Conservation (phyloP, 2,329 filamentous ascomycete species). For the Scedosporium apiospermum region DNA sequence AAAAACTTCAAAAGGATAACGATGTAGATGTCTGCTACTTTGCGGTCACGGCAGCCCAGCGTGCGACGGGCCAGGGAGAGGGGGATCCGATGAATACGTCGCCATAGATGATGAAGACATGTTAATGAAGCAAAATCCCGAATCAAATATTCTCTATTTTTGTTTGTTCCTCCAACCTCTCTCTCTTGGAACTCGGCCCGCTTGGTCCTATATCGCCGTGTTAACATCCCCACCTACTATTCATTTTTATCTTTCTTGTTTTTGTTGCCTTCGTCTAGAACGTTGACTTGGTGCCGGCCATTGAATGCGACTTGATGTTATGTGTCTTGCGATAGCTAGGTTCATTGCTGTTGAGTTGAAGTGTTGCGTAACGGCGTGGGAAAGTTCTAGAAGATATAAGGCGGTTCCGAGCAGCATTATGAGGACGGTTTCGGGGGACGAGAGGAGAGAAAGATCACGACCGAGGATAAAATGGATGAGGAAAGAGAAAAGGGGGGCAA, state of each 20-base stretch:
- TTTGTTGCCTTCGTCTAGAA: not conserved
- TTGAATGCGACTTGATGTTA: not conserved
- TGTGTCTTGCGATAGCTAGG: not conserved
- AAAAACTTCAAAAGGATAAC: constrained; percentile 93
- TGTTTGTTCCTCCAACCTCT: constrained; percentile 23
- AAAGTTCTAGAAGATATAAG: not conserved
- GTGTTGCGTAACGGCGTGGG: not conserved
- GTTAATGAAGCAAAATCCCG: constrained; percentile 8
- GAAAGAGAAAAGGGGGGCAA: not conserved
- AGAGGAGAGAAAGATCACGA: not conserved
- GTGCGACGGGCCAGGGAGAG: constrained; percentile 34
- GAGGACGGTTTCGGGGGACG: not conserved
- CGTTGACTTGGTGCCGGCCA: not conserved
- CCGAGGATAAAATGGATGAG: not conserved
- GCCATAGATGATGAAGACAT: constrained; percentile 42
- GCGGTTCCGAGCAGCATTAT: not conserved
- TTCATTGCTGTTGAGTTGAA: constrained; percentile 1
- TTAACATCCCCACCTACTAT: not conserved
- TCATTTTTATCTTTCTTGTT: not conserved
- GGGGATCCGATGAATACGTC: constrained; percentile 56
- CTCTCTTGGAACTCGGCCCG: not conserved
- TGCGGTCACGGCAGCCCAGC: constrained; percentile 76
- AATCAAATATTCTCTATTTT: constrained; percentile 44
- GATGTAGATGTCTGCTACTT: constrained; percentile 98
- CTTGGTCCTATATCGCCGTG: not conserved